A percentile compares a stretch with the other conserved stretches of the same genome.
Conservation (phyloP, 306 rosid genomes). For the Cicer pinnatifidum region DNA sequence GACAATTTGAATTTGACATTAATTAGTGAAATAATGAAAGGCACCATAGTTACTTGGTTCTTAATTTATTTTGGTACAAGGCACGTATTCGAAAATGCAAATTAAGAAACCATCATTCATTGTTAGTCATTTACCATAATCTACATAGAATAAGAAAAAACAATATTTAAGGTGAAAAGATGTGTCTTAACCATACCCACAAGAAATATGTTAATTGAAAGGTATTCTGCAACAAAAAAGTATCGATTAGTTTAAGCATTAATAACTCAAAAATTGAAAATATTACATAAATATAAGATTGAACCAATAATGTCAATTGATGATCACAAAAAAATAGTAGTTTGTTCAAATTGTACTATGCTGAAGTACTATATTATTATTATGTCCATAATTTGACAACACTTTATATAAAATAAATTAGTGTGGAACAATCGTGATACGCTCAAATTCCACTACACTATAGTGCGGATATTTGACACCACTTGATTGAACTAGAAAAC, state of each 20-base stretch:
- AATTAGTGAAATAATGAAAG: no score
- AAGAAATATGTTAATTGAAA: conserved; percentile 86
- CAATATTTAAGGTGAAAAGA: conserved; percentile 23
- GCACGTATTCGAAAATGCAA: conserved; percentile 38
- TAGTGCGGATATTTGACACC: not conserved
- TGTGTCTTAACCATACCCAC: conserved; percentile 80
- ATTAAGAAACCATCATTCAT: conserved; percentile 36
- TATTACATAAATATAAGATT: not conserved
- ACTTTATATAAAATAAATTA: no score
- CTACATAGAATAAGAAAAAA: not conserved
- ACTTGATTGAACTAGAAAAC: not conserved
- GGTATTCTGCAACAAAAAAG: conserved; percentile 78
- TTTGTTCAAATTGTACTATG: no score
- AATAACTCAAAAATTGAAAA: conserved; percentile 14
- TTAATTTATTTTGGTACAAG: no score
- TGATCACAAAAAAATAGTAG: no score
- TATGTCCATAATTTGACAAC: no score
- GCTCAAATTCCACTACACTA: no score
- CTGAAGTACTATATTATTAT: no score
- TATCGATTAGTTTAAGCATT: conserved; percentile 29
- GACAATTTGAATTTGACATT: no score
- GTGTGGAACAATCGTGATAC: no score
- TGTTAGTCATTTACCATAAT: conserved; percentile 13
- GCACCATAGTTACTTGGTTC: no score
- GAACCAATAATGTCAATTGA: no score